Percentiles rank a stretch among this genome's conserved stretches.
These are phyloP conservation scores for Camelina hispida DNA, from an alignment of 345 rosid genomes.

Conservation along the genomic window DNA sequence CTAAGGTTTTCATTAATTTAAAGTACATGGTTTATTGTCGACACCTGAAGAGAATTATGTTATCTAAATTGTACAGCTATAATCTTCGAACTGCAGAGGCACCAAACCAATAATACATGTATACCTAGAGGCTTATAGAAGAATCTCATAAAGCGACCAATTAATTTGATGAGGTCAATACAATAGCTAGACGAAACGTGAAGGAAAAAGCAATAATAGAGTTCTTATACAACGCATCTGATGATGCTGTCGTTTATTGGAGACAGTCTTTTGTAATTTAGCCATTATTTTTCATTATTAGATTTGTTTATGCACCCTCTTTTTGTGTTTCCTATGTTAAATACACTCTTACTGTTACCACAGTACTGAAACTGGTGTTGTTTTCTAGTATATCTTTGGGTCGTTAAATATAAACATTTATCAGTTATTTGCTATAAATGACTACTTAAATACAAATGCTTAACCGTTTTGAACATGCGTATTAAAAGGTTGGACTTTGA, in stretches of 20 bases:
- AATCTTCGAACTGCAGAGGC: slow-evolving; percentile 15
- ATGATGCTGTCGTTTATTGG: slow-evolving; percentile 28
- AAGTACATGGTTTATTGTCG: not conserved
- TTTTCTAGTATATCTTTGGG: not conserved
- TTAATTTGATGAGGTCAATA: slow-evolving; percentile 23
- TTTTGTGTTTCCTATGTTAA: slow-evolving; percentile 21
- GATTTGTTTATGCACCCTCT: not conserved
- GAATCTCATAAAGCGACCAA: slow-evolving; percentile 12
- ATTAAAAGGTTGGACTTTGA: not conserved
- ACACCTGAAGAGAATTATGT: slow-evolving; percentile 7
- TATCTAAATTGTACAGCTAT: not conserved
- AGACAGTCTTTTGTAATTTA: slow-evolving; percentile 29
- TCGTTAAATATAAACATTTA: not conserved
- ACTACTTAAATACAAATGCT: not conserved
- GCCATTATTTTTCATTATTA: slow-evolving; percentile 29
- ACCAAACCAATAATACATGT: not conserved
- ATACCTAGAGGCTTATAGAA: slow-evolving; percentile 21
- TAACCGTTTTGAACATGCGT: not conserved
- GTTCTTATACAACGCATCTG: slow-evolving; percentile 26
- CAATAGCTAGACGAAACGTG: not conserved
- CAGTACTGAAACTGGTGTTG: slow-evolving; percentile 13
- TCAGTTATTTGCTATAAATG: not conserved
- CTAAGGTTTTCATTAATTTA: not conserved
- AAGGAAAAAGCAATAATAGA: slow-evolving; percentile 32
- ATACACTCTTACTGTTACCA: not conserved